These are phyloP conservation scores for Magnaporthiopsis incrustans DNA, from an alignment of 2,329 filamentous ascomycete genomes.

Conservation along the genomic window DNA sequence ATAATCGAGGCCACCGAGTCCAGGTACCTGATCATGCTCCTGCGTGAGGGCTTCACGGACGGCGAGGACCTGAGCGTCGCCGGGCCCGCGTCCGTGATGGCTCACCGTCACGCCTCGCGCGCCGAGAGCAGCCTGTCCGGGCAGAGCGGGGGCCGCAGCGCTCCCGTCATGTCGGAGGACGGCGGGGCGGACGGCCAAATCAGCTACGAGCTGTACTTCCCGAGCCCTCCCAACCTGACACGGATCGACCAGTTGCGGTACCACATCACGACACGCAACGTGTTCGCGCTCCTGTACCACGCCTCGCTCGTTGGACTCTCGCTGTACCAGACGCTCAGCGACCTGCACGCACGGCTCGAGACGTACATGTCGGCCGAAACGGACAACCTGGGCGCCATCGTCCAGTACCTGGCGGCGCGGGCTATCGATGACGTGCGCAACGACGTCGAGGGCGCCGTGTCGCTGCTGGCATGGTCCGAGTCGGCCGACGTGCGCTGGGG, in stretches of 20 bases:
- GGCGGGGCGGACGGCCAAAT: constrained; percentile 45
- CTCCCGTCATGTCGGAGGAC: constrained; percentile 37
- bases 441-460: constrained; percentile 50
- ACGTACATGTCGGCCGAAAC: constrained; percentile 46
- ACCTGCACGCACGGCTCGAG: constrained; percentile 53
- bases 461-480: constrained; percentile 59
- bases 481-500: constrained; percentile 53
- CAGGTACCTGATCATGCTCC: constrained; percentile 40
- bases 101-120: constrained; percentile 20
- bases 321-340: constrained; percentile 53
- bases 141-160: constrained; percentile 14
- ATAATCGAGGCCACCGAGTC: constrained; percentile 52
- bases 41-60: constrained; percentile 45
- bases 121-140: constrained; percentile 11
- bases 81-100: constrained; percentile 29
- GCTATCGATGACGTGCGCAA: constrained; percentile 58
- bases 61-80: constrained; percentile 30
- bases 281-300: constrained; percentile 57
- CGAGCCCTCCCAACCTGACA: constrained; percentile 41
- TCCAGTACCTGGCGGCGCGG: constrained; percentile 50
- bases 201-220: constrained; percentile 56
- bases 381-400: constrained; percentile 51
- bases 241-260: constrained; percentile 44
- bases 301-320: constrained; percentile 58
- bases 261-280: constrained; percentile 60